These are phyloP conservation scores for Colletotrichum spaethianum DNA, from an alignment of 2,329 filamentous ascomycete species.

Conservation along the genomic window DNA sequence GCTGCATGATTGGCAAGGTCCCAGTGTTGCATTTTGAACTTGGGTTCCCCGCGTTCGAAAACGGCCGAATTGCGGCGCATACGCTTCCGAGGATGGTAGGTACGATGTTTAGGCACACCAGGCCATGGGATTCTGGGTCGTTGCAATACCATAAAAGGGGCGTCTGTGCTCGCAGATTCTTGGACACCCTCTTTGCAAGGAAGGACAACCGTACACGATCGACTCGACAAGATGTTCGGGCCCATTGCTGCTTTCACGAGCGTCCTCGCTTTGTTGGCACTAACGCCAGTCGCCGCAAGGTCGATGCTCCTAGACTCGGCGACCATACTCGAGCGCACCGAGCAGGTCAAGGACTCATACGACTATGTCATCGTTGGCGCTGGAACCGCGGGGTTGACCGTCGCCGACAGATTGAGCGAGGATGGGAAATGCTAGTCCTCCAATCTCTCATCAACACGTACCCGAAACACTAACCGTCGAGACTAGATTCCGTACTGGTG, in stretches of 20 bases:
- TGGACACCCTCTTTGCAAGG: background rate
- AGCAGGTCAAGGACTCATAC: conserved; percentile 36
- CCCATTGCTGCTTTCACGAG: background rate
- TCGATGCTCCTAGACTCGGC: conserved; percentile 10
- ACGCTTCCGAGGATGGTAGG: background rate
- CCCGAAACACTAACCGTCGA: background rate
- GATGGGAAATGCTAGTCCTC: conserved; percentile 46
- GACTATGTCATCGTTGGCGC: conserved; percentile 58
- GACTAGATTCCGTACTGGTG: conserved; percentile 34
- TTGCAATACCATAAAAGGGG: background rate
- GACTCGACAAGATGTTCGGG: background rate
- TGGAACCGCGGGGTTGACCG: conserved; percentile 58
- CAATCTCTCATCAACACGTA: too few species aligned
- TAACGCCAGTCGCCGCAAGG: background rate
- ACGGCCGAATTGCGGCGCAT: conserved; percentile 8
- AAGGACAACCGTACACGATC: accelerated
- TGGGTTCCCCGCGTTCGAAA: conserved; percentile 2
- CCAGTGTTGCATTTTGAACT: conserved; percentile 1
- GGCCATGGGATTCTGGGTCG: background rate
- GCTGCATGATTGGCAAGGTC: background rate
- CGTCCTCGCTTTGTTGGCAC: background rate
- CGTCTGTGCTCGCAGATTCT: accelerated
- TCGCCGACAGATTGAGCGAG: conserved; percentile 53
- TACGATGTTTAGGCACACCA: background rate
- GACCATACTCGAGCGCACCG: background rate